Conservation (phyloP, 495 filamentous ascomycete genomes). For the Penicillium soppii region DNA sequence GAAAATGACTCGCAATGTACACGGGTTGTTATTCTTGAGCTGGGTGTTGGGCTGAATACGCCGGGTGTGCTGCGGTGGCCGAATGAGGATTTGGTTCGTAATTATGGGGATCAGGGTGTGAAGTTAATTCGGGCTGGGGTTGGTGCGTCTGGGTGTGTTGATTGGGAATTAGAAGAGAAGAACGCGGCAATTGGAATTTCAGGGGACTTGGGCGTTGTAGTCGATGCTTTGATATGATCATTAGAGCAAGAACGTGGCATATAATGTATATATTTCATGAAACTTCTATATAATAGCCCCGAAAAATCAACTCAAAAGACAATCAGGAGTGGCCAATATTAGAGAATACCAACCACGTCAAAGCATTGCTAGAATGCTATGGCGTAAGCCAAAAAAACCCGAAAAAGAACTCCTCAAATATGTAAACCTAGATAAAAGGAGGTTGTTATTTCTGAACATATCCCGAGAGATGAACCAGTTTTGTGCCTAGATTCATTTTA, state of each 20-base stretch:
- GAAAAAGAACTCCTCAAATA: no score
- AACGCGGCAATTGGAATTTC: conserved; percentile 17
- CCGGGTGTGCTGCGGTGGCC: conserved; percentile 27
- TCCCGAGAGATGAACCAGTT: neutral
- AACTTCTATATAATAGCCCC: neutral
- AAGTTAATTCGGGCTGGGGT: conserved; percentile 22
- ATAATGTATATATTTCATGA: neutral
- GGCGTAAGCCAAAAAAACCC: no score
- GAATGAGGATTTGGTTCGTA: conserved; percentile 23
- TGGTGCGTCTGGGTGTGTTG: conserved; percentile 24
- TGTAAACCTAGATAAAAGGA: neutral
- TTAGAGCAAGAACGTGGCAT: no score
- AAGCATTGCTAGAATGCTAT: neutral
- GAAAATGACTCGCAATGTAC: neutral
- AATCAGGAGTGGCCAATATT: neutral
- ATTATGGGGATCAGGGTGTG: conserved; percentile 3
- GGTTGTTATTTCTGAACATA: neutral
- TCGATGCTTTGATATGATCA: no score
- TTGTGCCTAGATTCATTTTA: neutral
- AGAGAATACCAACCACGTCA: neutral
- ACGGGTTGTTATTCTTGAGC: conserved; percentile 19
- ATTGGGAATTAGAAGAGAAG: conserved; percentile 23
- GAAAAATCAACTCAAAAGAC: neutral
- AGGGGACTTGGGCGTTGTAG: no score
- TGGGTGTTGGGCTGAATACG: conserved; percentile 29